Evolutionary conservation across 768 basidiomycete species (phyloP), one percentile per base, ranked within the genome.

Genomic region (Trametes sanguinea): DNA sequence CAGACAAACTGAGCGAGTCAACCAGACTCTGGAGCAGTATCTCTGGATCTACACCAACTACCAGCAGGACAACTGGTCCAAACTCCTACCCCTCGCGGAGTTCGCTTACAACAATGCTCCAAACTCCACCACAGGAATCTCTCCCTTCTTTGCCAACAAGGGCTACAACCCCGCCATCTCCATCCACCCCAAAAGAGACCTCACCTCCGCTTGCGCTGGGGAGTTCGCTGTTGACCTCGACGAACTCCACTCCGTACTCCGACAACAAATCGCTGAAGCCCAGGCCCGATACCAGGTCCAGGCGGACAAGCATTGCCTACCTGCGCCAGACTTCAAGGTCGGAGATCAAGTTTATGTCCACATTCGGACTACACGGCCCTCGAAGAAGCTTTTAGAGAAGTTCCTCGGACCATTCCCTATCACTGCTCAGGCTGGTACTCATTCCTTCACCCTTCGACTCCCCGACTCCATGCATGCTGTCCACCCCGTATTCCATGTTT

Each of bases 1-100:
- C 54, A 70, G 75, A 59, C 71, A 69, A 27, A 77, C 76, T 0
- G 78, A 79, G 65, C 61, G 72, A 17, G 35, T 37, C 35, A 37
- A 37, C 35, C 35, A 37, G 35, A 37, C 35, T 5, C 35, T 37
- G 35, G 35, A 68, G 66, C 64, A 68, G 0, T 78, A 78, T 55
- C 69, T 82, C 6, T 69, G 71, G 32, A n/a, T 51, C 4, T 51
- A 51, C 32, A 33, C 30, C 50, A 37, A 37, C 35, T 37, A 37
- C 35, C 35, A 37, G 35, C 35, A 37, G 35, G 35, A 37, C 35
- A 37, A 37, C 35, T 37, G 35, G 35, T 37, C 35, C 35, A 37
- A 37, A 37, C 35, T 37, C 35, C 35, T 37, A 10, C 35, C 35
- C 35, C 35, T 37, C 35, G 35, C 35, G 35, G 35, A 37, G 35